Evolutionary conservation across 1,284 basidiomycete species (phyloP).

Genomic region (Ustilago loliicola): DNA sequence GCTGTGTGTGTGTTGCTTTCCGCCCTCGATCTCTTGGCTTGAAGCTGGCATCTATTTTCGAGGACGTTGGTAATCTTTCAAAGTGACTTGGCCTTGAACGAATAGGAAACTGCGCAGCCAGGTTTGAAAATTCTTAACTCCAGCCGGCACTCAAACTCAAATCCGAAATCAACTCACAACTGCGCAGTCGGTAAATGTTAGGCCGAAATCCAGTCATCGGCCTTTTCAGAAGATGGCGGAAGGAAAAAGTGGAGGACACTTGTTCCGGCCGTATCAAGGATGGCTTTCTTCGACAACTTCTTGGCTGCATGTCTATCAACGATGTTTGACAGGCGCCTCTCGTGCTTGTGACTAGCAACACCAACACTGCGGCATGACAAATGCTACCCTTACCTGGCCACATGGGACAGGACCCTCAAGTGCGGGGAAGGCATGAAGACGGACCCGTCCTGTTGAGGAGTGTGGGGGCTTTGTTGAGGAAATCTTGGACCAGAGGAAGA

Average conservation of each 20-base stretch:
- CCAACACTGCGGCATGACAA: background rate
- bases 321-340: constrained; percentile 3
- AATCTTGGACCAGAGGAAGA: too few species aligned
- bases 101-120: constrained; percentile 11
- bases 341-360: background rate
- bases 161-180: constrained; percentile 2
- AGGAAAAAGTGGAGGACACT: constrained; percentile 3
- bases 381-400: background rate
- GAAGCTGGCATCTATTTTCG: constrained; percentile 4
- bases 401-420: constrained; percentile 15
- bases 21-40: constrained; percentile 26
- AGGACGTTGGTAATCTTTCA: constrained; percentile 12
- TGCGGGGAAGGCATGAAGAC: background rate
- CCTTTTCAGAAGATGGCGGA: constrained; percentile 17
- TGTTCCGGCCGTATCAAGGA: constrained; percentile 12
- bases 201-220: background rate
- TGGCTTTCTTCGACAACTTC: background rate
- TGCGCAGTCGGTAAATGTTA: constrained; percentile 12
- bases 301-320: background rate
- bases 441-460: background rate
- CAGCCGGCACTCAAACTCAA: constrained; percentile 8
- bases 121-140: constrained; percentile 5
- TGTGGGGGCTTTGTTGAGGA: background rate
- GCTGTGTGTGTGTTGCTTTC: constrained; percentile 6
- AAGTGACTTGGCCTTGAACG: background rate